phyloP scores from a whole-genome alignment of 805 yeast species.

The Zygosaccharomyces kombuchaensis region DNA sequence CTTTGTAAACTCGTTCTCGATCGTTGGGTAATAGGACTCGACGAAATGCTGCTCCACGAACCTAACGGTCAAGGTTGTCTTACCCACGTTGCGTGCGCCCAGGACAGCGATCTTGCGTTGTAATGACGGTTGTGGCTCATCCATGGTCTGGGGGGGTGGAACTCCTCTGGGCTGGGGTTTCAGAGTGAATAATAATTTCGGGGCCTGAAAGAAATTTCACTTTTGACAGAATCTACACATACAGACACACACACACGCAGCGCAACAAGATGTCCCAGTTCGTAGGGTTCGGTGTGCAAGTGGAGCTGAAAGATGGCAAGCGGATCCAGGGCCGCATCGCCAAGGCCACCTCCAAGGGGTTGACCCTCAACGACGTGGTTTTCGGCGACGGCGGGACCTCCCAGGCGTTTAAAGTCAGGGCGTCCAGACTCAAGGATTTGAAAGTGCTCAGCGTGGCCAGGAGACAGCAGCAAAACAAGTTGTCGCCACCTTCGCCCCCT shows the following conservation, averaged over 20 bases:
- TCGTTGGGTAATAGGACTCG: slow-evolving; percentile 87
- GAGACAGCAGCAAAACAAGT: slow-evolving; percentile 3
- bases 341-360: slow-evolving; percentile 39
- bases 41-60: slow-evolving; percentile 86
- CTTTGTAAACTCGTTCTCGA: slow-evolving; percentile 78
- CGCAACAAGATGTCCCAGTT: slow-evolving; percentile 36
- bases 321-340: slow-evolving; percentile 40
- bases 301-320: slow-evolving; percentile 41
- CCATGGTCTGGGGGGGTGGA: not conserved
- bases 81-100: slow-evolving; percentile 84
- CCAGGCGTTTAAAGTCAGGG: slow-evolving; percentile 33
- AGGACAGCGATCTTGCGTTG: slow-evolving; percentile 73
- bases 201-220: not conserved
- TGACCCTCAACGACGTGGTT: slow-evolving; percentile 39
- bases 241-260: not conserved
- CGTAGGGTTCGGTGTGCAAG: slow-evolving; percentile 44
- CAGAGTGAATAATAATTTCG: not conserved
- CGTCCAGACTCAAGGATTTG: slow-evolving; percentile 35
- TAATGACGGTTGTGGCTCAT: slow-evolving; percentile 5
- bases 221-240: no score
- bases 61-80: slow-evolving; percentile 78
- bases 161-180: no score
- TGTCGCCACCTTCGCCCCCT: slow-evolving; percentile 34
- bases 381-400: slow-evolving; percentile 32
- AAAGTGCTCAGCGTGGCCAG: slow-evolving; percentile 28